Evolutionary conservation across 257 asterid species (phyloP).

Genomic region (Misopates orontium): DNA sequence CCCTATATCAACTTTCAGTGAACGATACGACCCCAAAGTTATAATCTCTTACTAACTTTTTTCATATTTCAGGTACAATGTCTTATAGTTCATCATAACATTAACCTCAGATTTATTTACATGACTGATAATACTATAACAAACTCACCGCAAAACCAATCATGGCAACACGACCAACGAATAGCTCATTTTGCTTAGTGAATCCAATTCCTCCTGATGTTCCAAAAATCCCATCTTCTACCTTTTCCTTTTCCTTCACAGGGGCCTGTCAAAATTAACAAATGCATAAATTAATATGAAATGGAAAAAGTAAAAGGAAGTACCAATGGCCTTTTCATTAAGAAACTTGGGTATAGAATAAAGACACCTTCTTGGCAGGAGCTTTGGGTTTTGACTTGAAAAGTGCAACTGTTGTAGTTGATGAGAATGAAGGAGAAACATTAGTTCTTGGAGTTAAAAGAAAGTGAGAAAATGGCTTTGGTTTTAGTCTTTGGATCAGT

Average conservation of each 20-base stretch:
- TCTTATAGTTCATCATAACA: too few relatives aligned
- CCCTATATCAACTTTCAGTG: too few relatives aligned
- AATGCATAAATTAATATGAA: not conserved
- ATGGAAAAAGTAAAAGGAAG: not conserved
- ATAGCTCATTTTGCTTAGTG: constrained; percentile 86
- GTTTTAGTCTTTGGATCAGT: constrained; percentile 49
- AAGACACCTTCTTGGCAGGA: constrained; percentile 64
- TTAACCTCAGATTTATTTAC: not conserved
- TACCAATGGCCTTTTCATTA: too few relatives aligned
- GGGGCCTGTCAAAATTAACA: constrained; percentile 23
- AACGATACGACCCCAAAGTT: too few relatives aligned
- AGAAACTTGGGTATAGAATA: too few relatives aligned
- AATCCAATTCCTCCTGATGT: constrained; percentile 95
- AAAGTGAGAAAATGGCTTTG: constrained; percentile 49
- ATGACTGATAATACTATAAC: not conserved
- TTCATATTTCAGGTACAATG: too few relatives aligned
- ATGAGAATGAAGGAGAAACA: constrained; percentile 21
- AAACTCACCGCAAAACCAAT: constrained; percentile 84
- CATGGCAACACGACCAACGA: constrained; percentile 96
- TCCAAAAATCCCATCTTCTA: constrained; percentile 87
- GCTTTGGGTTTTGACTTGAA: constrained; percentile 83
- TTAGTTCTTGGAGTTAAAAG: constrained; percentile 40
- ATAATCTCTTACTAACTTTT: too few relatives aligned
- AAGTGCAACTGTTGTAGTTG: constrained; percentile 48
- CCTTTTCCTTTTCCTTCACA: constrained; percentile 59